A percentile compares a stretch with the other conserved stretches of the same genome.
These are phyloP conservation scores for Penicillium canariense DNA, from an alignment of 495 filamentous ascomycete genomes.

Conservation along the genomic window DNA sequence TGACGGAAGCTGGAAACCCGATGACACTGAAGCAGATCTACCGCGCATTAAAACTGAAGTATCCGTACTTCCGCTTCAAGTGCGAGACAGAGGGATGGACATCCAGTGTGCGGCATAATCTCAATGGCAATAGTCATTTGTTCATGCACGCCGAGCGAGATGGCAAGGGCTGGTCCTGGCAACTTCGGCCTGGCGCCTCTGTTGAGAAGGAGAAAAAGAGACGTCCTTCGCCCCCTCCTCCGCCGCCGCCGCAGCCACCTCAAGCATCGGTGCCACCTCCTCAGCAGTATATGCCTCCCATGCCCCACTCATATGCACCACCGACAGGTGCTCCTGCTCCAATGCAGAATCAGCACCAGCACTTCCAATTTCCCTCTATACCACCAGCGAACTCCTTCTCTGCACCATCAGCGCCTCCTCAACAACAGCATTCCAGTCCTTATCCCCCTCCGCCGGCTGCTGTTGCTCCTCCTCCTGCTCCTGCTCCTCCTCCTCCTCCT, in stretches of 20 bases:
- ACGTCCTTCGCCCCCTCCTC: constrained; percentile 55
- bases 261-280: constrained; percentile 35
- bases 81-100: constrained; percentile 87
- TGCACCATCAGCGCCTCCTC: constrained; percentile 19
- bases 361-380: constrained; percentile 47
- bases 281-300: constrained; percentile 44
- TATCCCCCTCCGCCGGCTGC: constrained; percentile 17
- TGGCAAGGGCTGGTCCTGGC: constrained; percentile 71
- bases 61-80: constrained; percentile 86
- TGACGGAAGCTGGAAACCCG: constrained; percentile 65
- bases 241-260: constrained; percentile 40
- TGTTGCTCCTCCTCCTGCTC: constrained; percentile 8
- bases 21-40: constrained; percentile 95
- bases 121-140: constrained; percentile 77
- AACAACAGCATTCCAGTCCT: constrained; percentile 24
- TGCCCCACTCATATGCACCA: constrained; percentile 37
- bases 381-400: constrained; percentile 32
- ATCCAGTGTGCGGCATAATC: constrained; percentile 93
- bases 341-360: constrained; percentile 36
- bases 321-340: constrained; percentile 27
- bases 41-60: constrained; percentile 78
- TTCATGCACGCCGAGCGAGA: constrained; percentile 82
- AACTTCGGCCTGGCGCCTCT: constrained; percentile 57
- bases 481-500: constrained; percentile 5
- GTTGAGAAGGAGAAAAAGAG: constrained; percentile 71